phyloP scores from a whole-genome alignment of 1,284 basidiomycete species.

The Phylloboletellus chloephorus region DNA sequence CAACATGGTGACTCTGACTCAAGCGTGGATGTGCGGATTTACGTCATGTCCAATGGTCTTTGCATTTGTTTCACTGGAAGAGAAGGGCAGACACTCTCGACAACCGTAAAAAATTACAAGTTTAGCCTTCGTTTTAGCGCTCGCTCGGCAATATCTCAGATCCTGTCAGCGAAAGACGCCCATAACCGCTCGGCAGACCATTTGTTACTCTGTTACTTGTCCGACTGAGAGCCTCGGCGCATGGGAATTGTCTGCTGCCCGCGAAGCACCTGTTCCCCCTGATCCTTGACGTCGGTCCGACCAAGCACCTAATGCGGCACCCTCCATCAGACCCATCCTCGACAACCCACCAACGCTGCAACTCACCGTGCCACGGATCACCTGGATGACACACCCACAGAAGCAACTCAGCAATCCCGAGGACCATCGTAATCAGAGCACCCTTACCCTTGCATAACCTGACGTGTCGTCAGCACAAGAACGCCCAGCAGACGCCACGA shows the following conservation, averaged over 20 bases:
- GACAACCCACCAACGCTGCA: slow-evolving; percentile 2
- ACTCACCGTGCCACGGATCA: slow-evolving; percentile 43
- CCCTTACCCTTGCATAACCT: slow-evolving; percentile 33
- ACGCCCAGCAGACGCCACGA: neutral
- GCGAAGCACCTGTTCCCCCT: slow-evolving; percentile 43
- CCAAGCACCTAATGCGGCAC: slow-evolving; percentile 22
- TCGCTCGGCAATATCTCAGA: too few species aligned
- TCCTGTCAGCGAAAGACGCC: too few species aligned
- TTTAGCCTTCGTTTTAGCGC: too few species aligned
- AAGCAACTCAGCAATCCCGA: slow-evolving; percentile 7
- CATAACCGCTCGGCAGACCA: too few species aligned
- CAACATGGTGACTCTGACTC: slow-evolving; percentile 15
- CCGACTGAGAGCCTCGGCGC: slow-evolving; percentile 24
- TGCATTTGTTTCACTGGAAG: neutral
- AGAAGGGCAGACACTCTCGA: too few species aligned
- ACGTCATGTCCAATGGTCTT: slow-evolving; percentile 10
- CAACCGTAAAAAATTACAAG: too few species aligned
- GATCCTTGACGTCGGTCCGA: slow-evolving; percentile 38
- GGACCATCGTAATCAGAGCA: neutral
- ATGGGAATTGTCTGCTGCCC: slow-evolving; percentile 35
- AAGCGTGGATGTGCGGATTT: slow-evolving; percentile 2
- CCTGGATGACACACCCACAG: slow-evolving; percentile 22
- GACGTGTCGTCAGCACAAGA: slow-evolving; percentile 4
- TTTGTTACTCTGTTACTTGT: slow-evolving; percentile 9
- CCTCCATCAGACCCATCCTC: slow-evolving; percentile 1